phyloP scores from a whole-genome alignment of 768 basidiomycete species.

The Phaeolepiota aurea region DNA sequence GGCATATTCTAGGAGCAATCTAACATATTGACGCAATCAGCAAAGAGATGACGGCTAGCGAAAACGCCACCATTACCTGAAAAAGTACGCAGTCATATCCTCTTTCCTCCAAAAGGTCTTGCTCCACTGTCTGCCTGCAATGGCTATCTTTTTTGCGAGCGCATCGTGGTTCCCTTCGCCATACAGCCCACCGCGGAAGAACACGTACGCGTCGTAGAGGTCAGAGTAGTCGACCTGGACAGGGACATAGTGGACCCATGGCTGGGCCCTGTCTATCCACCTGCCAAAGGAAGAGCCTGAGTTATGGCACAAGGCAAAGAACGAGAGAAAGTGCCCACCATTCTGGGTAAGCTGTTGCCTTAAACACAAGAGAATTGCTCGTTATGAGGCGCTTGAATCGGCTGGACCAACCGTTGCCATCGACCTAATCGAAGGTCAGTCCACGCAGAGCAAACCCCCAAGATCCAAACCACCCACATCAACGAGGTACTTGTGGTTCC shows the following conservation, averaged over 20 bases:
- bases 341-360: constrained; percentile 60
- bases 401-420: constrained; percentile 56
- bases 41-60: neutral
- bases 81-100: constrained; percentile 46
- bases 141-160: constrained; percentile 44
- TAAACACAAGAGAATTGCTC: constrained; percentile 53
- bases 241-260: constrained; percentile 69
- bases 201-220: constrained; percentile 55
- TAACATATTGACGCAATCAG: neutral
- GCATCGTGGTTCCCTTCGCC: constrained; percentile 47
- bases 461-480: constrained; percentile 27
- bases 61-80: constrained; percentile 21
- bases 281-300: constrained; percentile 13
- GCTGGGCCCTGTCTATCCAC: constrained; percentile 45
- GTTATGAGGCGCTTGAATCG: constrained; percentile 54
- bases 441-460: neutral
- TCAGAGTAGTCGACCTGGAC: constrained; percentile 52
- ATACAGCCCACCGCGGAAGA: constrained; percentile 51
- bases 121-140: constrained; percentile 43
- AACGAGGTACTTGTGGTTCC: constrained; percentile 48
- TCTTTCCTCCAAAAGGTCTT: constrained; percentile 40
- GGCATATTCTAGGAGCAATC: constrained; percentile 41
- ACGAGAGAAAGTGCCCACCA: constrained; percentile 31
- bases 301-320: neutral
- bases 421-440: constrained; percentile 23